These are phyloP conservation scores for Blastobotrys illinoisensis DNA, from an alignment of 1,139 yeast genomes.

Conservation along the genomic window DNA sequence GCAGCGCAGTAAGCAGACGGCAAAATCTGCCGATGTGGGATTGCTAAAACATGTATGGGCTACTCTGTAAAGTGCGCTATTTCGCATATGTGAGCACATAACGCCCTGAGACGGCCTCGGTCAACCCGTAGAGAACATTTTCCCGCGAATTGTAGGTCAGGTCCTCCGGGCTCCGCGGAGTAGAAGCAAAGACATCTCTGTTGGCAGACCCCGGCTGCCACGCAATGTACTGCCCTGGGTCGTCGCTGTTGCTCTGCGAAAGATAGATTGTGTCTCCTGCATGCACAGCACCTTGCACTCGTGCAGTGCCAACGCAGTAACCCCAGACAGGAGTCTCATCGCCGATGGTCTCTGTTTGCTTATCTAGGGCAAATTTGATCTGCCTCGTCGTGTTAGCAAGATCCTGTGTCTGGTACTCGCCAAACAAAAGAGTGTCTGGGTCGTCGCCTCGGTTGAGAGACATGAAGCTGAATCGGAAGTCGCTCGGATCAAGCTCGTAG, in stretches of 20 bases:
- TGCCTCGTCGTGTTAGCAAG: constrained; percentile 2
- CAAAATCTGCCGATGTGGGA: neutral
- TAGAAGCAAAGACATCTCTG: constrained; percentile 2
- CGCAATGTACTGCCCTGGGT: constrained; percentile 2
- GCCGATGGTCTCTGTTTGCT: neutral
- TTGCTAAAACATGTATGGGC: neutral
- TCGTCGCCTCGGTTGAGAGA: constrained; percentile 7
- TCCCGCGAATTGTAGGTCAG: constrained; percentile 4
- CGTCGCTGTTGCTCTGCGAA: constrained; percentile 2
- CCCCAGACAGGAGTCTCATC: neutral
- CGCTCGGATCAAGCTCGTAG: constrained; percentile 3
- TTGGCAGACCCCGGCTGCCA: constrained; percentile 7
- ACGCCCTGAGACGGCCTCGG: constrained; percentile 6
- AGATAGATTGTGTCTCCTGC: constrained; percentile 6
- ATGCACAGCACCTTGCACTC: constrained; percentile 11
- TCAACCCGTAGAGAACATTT: constrained; percentile 7
- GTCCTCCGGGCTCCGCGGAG: constrained; percentile 4
- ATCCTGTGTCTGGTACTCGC: constrained; percentile 8
- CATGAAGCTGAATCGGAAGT: constrained; percentile 4
- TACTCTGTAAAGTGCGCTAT: neutral
- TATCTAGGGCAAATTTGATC: constrained; percentile 6
- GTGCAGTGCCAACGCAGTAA: constrained; percentile 9
- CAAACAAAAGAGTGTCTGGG: constrained; percentile 10
- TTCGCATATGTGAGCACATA: constrained; percentile 4
- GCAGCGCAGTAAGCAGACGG: too few relatives aligned